Base-by-base conservation (phyloP, 805 yeast species). In the Ogataea zsoltii region DNA sequence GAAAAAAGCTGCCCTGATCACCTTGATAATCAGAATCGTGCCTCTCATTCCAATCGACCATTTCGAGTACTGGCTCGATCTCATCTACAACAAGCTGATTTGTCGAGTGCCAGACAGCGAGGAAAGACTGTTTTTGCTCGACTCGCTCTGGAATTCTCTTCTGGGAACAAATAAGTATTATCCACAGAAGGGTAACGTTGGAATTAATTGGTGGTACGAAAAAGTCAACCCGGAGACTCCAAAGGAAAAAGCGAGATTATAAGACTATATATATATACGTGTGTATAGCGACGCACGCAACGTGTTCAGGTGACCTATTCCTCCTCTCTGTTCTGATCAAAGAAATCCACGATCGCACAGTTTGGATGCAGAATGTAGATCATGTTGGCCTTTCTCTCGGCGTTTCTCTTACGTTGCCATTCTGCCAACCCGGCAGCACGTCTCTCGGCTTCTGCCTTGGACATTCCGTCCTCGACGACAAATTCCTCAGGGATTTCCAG, bases 341-440 rank as follows among this genome's bases (percentile, higher is more conserved):
- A 74, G 62, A 77, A 75, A 55, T 87, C 95, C 53, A 83, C 74
- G 47, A 86, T 79, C 14, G 90, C 86, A 68, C 91, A 85, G 65
- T 88, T 88, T 45, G 96, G 96, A 70, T 88, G 96, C 45, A 80
- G 65, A 28, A 79, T 79, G 51, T 76, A 80, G 13, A 77, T 69
- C 46, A 72, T 53, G 43, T 67, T 54, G 49, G 63, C 63, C 45
- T 45, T 53, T 53, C 48, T 38, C 46, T 58, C 61, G 18, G 48
- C 54, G 6, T 46, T 53, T 33, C 50, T 51, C 30, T 41, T 50
- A 39, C 51, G 58, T 33, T 56, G 56, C 57, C 57, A 53, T 30
- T 55, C 61, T 26, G 32, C 59, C 53, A 38, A 42, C 52, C 36
- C 46, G 51, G 39, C 53, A 59, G 54, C 48, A 19, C 57, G 38